Evolutionary conservation across 2,329 filamentous ascomycete species (phyloP).

Genomic region (Aspergillus tamarii): DNA sequence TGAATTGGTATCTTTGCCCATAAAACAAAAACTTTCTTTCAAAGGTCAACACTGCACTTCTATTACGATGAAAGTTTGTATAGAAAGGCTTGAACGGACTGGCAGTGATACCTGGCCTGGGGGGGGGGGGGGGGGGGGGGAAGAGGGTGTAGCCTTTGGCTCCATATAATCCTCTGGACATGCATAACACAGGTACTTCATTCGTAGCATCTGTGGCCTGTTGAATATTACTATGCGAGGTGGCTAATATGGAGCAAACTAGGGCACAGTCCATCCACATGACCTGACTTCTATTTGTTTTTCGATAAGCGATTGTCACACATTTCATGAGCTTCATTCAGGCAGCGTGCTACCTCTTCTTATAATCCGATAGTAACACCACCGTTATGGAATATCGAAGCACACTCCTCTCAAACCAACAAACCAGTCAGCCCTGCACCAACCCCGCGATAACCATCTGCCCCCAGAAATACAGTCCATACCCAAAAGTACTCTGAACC

Average conservation of each 20-base stretch:
- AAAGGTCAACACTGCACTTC: background rate
- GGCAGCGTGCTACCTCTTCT: background rate
- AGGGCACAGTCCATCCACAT: background rate
- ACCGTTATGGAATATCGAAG: background rate
- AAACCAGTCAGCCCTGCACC: background rate
- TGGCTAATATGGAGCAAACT: background rate
- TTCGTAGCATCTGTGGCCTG: no score
- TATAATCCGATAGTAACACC: background rate
- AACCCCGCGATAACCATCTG: slow-evolving; percentile 31
- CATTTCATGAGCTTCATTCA: background rate
- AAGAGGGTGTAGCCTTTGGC: no score
- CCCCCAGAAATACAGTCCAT: slow-evolving; percentile 34
- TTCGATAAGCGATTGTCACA: background rate
- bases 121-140: no score
- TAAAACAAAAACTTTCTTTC: no score
- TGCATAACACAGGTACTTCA: no score
- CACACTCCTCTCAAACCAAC: background rate
- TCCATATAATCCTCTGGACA: no score
- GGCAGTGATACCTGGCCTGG: no score
- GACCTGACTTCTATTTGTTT: background rate
- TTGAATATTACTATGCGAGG: background rate
- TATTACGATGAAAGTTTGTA: background rate
- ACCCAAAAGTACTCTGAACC: slow-evolving; percentile 22
- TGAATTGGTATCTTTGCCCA: no score
- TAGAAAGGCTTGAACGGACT: background rate